Evolutionary conservation across 306 rosid genomes (phyloP), one percentile per base, ranked within the genome.

Genomic region (Cucurbita moschata): DNA sequence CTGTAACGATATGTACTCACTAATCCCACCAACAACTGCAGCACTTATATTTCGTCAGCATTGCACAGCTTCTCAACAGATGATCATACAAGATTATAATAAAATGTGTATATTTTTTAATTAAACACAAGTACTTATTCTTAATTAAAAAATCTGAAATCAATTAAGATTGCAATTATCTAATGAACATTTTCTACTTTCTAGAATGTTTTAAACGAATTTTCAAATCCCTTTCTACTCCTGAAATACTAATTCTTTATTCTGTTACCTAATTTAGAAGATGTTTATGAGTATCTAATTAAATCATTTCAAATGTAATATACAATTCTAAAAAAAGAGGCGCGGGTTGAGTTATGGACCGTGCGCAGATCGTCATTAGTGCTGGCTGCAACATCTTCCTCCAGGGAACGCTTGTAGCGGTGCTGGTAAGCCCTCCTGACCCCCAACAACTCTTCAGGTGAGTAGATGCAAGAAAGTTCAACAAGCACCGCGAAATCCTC

Each of bases 301-400:
- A n/a, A 54, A 50, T 13, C 54, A 1, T 50, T 4, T 50, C 54
- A 14, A 50, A 50, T 50, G n/a, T 50, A 12, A 50, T 14, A 30
- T 2, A 30, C 35, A 30, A 30, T 30, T 30, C 35, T 30, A 30
- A 30, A 3, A 30, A 30, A 30, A 30, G 35, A 30, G 35, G 35
- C 35, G 35, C 4, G 44, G 19, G 4, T 26, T 13, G 12, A 40
- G n/a, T 2, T 5, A 78, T 77, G 23, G 85, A 68, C 96, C 94
- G 86, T 88, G 76, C 96, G 97, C 57, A 85, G 75, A 71, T 87
- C 90, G 18, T 90, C 94, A 0, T 87, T 9, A 77, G 96, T 87
- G 16, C 80, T 88, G 7, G 81, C 73, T n/a, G 96, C 96, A 6
- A 89, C 81, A 71, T 89, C 97, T 77, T 92, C 97, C 74, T 92